A percentile compares a stretch with the other conserved stretches of the same genome.
Evolutionary conservation across 1,284 basidiomycete genomes (phyloP).

Genomic region (Polyporus tsugae): DNA sequence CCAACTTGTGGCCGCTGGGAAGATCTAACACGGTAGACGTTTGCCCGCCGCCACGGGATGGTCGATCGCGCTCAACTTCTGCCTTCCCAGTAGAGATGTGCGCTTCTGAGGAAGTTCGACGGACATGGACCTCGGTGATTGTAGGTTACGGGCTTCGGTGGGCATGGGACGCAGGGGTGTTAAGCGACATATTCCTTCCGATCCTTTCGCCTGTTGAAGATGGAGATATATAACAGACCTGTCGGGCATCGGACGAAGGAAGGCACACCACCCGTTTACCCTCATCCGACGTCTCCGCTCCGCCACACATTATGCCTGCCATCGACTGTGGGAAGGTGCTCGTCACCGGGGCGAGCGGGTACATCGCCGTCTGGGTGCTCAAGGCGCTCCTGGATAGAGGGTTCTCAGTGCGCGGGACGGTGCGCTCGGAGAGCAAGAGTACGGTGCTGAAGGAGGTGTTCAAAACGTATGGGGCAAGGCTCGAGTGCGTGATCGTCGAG

Average conservation of each 20-base stretch:
- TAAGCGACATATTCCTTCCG: background rate
- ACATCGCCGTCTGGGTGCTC: constrained; percentile 41
- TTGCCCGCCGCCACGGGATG: background rate
- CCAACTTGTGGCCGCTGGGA: no score
- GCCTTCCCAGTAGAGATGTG: background rate
- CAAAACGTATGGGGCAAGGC: constrained; percentile 50
- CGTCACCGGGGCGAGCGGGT: constrained; percentile 28
- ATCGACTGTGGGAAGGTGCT: constrained; percentile 12
- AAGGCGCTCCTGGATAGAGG: constrained; percentile 37
- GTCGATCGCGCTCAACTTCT: no score
- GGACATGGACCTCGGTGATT: background rate
- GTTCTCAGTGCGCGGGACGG: constrained; percentile 49
- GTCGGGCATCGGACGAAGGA: background rate
- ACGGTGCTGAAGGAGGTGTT: constrained; percentile 56
- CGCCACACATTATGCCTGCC: constrained; percentile 38
- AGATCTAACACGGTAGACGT: background rate
- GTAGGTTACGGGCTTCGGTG: background rate
- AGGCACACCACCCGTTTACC: background rate
- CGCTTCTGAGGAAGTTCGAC: background rate
- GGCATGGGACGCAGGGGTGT: background rate
- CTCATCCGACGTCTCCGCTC: background rate
- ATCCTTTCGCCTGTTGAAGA: constrained; percentile 1
- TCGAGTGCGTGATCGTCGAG: constrained; percentile 54
- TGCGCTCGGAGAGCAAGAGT: constrained; percentile 45
- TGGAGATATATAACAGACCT: background rate